Evolutionary conservation across 306 rosid species (phyloP).

Genomic region (Gillenia trifoliata): DNA sequence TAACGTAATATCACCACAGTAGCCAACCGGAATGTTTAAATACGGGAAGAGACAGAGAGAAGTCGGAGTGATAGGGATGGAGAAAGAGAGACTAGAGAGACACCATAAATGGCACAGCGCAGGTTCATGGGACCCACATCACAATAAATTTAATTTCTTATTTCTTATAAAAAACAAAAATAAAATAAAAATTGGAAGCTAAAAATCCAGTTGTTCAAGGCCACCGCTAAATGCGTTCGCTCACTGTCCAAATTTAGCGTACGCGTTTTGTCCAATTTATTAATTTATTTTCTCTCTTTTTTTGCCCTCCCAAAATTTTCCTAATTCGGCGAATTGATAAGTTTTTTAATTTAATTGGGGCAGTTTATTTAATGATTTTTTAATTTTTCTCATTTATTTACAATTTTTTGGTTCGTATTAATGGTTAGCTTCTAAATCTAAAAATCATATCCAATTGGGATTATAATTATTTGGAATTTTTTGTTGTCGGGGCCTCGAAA

Average conservation of each 20-base stretch:
- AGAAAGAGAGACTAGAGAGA: constrained; percentile 35
- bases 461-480: neutral
- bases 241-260: constrained; percentile 22
- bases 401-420: neutral
- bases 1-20: constrained; percentile 12
- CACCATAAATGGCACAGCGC: constrained; percentile 23
- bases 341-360: neutral
- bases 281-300: neutral
- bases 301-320: neutral
- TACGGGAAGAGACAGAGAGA: constrained; percentile 15
- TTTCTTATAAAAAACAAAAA: neutral
- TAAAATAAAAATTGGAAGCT: neutral
- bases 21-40: constrained; percentile 54
- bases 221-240: constrained; percentile 30
- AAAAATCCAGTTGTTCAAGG: constrained; percentile 11
- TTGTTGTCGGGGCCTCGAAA: neutral
- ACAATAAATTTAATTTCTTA: neutral
- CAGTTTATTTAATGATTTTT: neutral
- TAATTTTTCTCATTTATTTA: neutral
- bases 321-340: neutral
- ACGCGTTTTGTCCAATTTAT: constrained; percentile 23
- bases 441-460: neutral
- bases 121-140: constrained; percentile 3
- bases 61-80: constrained; percentile 16
- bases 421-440: constrained; percentile 1